Conservation (phyloP, 352 stramenopile genomes). For the Phytophthora sansomeana region DNA sequence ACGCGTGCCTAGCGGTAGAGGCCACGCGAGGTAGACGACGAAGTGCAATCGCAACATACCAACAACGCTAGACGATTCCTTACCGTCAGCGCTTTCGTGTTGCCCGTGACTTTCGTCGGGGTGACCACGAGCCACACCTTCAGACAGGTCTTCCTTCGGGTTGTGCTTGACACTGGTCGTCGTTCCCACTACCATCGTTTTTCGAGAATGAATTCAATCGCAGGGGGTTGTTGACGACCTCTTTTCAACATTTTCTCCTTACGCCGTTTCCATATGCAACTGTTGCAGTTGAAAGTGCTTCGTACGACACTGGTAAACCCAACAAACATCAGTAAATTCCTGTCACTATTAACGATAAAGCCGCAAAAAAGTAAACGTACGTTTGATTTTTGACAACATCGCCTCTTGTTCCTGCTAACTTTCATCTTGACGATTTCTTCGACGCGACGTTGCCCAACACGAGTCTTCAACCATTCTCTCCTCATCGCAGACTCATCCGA, state of each 20-base stretch:
- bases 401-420: background rate
- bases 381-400: background rate
- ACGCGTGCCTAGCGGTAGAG: no score
- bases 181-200: slow-evolving; percentile 36
- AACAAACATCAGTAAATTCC: slow-evolving; percentile 1
- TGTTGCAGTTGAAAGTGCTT: background rate
- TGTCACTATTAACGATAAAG: no score
- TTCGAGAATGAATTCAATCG: slow-evolving; percentile 28
- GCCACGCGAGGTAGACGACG: no score
- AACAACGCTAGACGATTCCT: background rate
- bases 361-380: no score
- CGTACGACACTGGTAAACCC: background rate
- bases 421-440: slow-evolving; percentile 5
- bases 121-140: background rate
- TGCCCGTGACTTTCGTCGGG: background rate
- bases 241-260: background rate
- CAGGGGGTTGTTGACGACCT: background rate
- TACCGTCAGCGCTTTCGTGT: background rate
- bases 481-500: slow-evolving; percentile 1
- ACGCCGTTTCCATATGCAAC: slow-evolving; percentile 25
- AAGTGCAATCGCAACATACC: no score
- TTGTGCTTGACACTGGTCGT: slow-evolving; percentile 37
- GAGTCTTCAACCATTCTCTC: background rate
- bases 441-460: slow-evolving; percentile 6
- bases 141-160: slow-evolving; percentile 8